Evolutionary conservation across 257 asterid genomes (phyloP).

Genomic region (Rauvolfia tetraphylla): DNA sequence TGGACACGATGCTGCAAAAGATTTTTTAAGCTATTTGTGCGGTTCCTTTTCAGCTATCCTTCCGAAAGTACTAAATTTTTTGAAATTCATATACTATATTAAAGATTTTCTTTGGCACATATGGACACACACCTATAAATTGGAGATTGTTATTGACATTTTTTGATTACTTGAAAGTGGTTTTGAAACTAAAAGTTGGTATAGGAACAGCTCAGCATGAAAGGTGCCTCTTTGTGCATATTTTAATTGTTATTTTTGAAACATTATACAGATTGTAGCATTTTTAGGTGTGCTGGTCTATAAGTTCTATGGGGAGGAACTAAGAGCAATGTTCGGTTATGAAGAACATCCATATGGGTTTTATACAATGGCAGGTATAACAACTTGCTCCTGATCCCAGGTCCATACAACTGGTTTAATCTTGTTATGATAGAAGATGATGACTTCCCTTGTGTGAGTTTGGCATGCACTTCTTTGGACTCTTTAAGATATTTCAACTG

Average conservation of each 20-base stretch:
- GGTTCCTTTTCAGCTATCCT: neutral
- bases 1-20: neutral
- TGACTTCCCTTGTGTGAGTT: neutral
- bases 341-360: slow-evolving; percentile 98
- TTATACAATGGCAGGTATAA: slow-evolving; percentile 90
- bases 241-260: slow-evolving; percentile 9
- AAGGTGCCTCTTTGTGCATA: neutral
- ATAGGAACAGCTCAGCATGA: neutral
- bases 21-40: neutral
- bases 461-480: neutral
- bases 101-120: neutral
- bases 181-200: neutral
- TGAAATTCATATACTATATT: no score
- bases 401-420: neutral
- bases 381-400: slow-evolving; percentile 14
- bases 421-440: neutral
- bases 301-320: slow-evolving; percentile 92
- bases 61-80: neutral
- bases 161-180: neutral
- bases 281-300: slow-evolving; percentile 90
- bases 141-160: neutral
- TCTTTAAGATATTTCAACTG: neutral
- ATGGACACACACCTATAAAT: neutral
- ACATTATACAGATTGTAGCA: slow-evolving; percentile 78
- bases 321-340: slow-evolving; percentile 97